These are phyloP conservation scores for Daldinia bambusicola DNA, from an alignment of 495 filamentous ascomycete genomes.

Conservation along the genomic window DNA sequence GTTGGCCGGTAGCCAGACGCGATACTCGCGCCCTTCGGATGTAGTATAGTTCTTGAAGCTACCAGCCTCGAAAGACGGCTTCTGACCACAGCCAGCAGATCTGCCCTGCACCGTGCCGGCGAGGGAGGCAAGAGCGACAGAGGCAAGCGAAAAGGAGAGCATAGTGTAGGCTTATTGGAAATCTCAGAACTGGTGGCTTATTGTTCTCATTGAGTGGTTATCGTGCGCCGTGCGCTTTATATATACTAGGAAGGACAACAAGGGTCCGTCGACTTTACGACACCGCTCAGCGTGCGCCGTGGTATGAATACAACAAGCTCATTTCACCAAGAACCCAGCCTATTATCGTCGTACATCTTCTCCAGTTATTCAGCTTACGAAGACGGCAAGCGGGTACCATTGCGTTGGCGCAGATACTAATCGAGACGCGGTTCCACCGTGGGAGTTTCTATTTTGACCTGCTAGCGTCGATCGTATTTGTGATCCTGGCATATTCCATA, in stretches of 20 bases:
- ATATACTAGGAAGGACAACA: background rate
- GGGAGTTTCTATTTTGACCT: constrained; percentile 30
- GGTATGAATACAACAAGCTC: background rate
- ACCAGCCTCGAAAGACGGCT: constrained; percentile 21
- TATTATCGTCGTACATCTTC: background rate
- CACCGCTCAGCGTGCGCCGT: background rate
- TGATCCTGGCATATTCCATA: constrained; percentile 6
- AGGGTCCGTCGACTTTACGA: background rate
- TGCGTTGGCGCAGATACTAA: background rate
- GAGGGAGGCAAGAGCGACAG: constrained; percentile 15
- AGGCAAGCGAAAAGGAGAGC: constrained; percentile 20
- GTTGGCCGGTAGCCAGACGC: constrained; percentile 53
- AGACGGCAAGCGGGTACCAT: background rate
- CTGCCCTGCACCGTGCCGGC: constrained; percentile 17
- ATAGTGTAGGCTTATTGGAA: constrained; percentile 11
- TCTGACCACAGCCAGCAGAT: constrained; percentile 22
- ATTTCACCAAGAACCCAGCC: background rate
- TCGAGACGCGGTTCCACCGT: background rate
- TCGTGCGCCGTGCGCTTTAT: background rate
- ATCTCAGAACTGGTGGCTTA: background rate
- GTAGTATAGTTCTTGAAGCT: constrained; percentile 35
- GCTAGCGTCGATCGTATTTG: background rate
- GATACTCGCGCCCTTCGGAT: constrained; percentile 50
- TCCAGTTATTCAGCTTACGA: background rate
- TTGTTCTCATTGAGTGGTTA: background rate